Evolutionary conservation across 768 basidiomycete species (phyloP), one percentile per base, ranked within the genome.

Genomic region (Xerocomellus intermedius): DNA sequence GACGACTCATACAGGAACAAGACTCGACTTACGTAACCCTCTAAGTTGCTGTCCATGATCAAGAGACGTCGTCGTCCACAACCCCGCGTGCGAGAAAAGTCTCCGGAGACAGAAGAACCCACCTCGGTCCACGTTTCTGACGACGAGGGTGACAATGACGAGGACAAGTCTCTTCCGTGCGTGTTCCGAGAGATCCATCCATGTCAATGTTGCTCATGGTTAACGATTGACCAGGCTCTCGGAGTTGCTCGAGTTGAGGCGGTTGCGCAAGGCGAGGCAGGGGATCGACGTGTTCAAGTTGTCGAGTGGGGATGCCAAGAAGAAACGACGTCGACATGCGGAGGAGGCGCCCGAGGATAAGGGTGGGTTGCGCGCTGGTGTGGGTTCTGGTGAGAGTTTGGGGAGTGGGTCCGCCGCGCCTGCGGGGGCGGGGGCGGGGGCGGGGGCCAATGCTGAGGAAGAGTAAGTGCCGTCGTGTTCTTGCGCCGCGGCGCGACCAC

Each of bases 221-320:
- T n/a, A n/a, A n/a, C 32, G 13, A 21, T 26, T 5, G 8, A 43
- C 56, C n/a, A 91, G 91, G 50, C 72, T 96, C 26, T 82, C 89
- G 59, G 93, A 96, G 50, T 79, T 98, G 17, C 82, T 96, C 39
- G 89, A 94, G 59, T 73, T 97, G 26, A 81, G 93, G 42, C 93
- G 86, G 66, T 74, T 95, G 26, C 80, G 85, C 48, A 85, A 82
- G 64, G 67, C 81, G 30, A 76, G 90, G 52, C 82, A 86, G 65
- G 96, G 95, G 2, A 97, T 98, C 48, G 94, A 97, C 61, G 81
- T 84, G 1, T 77, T 84, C 45, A 94, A 88, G 66, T 75, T 99
- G 14, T 91, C 86, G 68, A 85, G 87, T 58, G 96, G 95, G 0
- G 94, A 93, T 64, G 78, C 69, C 9, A 87, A 82, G 74, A 88